Base-by-base conservation (phyloP, 2,329 filamentous ascomycete genomes). In the Huntiella savannae region DNA sequence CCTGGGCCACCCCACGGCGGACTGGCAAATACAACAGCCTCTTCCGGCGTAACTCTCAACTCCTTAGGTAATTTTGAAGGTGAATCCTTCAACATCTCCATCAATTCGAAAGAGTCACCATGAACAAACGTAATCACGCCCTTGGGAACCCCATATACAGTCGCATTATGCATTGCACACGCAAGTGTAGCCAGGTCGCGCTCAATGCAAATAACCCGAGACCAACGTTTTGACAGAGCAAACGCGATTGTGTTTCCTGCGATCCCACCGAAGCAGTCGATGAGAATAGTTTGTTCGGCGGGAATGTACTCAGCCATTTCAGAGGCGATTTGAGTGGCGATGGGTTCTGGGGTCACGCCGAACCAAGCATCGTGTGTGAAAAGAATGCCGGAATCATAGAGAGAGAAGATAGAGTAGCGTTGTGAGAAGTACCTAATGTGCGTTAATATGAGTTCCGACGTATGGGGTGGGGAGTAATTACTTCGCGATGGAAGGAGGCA, bases 211-310 rank as follows among this genome's bases (percentile, higher is more conserved):
- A 96, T 85, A 52, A 98, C 75, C 52, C 75, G 78, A 44, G 77
- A 73, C 82, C 85, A 98, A 52, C 77, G 75, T 15, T 71, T 75
- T 0, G 79, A 83, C 7, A 78, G 71, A 13, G 91, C 88, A 55
- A 98, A 92, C n/a, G 87, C 85, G 54, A 98, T 96, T 17, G 81
- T 75, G 59, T 98, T 98, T 46, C 87, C 91, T 34, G 92, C 91
- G 1, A 83, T 86, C 38, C 91, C 91, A 22, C 79, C 83, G 62
- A 98, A 98, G 40, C 82, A 74, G 60, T 98, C 91, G 49, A 98
- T 75, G 34, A 98, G 65, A 33, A 79, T 73, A 7, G 66, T 73
- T 53, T 77, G 81, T 22, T 55, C 46, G 19, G 71, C 65, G 17
- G 69, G 65, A 39, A 68, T 67, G 48, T 68, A 63, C 12, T 45